phyloP scores from a whole-genome alignment of 306 rosid species.

The Comarum palustre region DNA sequence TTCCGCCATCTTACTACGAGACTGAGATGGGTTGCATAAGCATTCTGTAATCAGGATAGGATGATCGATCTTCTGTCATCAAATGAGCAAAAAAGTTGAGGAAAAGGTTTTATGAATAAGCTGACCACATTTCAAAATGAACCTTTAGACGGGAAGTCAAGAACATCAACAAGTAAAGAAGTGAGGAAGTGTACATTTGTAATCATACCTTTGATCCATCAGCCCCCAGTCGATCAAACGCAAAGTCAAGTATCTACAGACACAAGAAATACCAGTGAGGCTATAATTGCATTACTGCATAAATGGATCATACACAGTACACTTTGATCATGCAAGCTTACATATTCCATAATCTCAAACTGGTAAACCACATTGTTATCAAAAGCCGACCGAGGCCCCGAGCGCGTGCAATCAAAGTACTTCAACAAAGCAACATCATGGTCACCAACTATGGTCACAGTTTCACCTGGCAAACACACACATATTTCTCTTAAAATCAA shows the following conservation, averaged over 20 bases:
- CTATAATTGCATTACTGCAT: conserved; percentile 20
- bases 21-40: conserved; percentile 85
- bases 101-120: conserved; percentile 13
- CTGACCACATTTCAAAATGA: conserved; percentile 7
- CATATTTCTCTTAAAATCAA: not conserved
- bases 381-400: conserved; percentile 63
- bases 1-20: conserved; percentile 96
- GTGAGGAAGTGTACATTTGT: conserved; percentile 18
- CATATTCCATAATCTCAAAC: conserved; percentile 97
- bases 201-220: conserved; percentile 68
- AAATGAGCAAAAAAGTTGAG: conserved; percentile 37
- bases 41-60: conserved; percentile 95
- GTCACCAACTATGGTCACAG: conserved; percentile 83
- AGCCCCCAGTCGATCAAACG: conserved; percentile 88
- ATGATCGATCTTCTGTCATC: conserved; percentile 91
- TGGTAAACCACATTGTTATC: conserved; percentile 68
- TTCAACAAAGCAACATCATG: conserved; percentile 71
- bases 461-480: conserved; percentile 56
- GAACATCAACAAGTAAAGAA: conserved; percentile 4
- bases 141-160: not conserved
- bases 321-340: conserved; percentile 35
- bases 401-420: conserved; percentile 78
- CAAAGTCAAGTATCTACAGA: conserved; percentile 85
- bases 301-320: not conserved
- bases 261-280: conserved; percentile 36